Conservation (phyloP, 148 eudicot genomes). For the Chenopodium berlandieri region DNA sequence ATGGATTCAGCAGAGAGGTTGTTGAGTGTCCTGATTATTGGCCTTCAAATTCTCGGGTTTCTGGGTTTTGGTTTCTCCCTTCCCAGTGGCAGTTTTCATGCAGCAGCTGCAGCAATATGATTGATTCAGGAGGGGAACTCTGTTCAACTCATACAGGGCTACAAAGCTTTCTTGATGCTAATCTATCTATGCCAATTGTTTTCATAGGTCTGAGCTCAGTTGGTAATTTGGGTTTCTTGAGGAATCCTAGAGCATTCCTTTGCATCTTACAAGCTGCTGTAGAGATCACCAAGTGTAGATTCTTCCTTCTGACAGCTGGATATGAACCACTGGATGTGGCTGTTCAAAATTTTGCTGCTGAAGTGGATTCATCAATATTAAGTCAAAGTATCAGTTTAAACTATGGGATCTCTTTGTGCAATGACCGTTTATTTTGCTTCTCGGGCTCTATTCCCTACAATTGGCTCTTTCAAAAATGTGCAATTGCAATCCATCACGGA, state of each 20-base stretch:
- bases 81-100: constrained; percentile 88
- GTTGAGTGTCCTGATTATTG: constrained; percentile 96
- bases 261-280: constrained; percentile 50
- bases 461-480: constrained; percentile 85
- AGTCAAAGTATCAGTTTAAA: constrained; percentile 34
- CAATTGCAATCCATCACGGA: constrained; percentile 86
- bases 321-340: constrained; percentile 68
- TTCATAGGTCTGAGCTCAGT: constrained; percentile 78
- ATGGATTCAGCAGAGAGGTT: constrained; percentile 93
- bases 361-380: constrained; percentile 28
- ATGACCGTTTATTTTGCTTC: constrained; percentile 65
- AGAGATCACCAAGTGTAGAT: constrained; percentile 46
- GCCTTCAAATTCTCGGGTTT: constrained; percentile 74
- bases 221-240: constrained; percentile 88
- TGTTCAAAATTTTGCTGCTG: constrained; percentile 41
- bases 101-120: constrained; percentile 47
- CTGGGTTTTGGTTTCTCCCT: constrained; percentile 97
- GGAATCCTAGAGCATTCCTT: constrained; percentile 62
- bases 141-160: constrained; percentile 60
- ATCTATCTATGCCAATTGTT: constrained; percentile 49
- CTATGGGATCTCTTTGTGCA: constrained; percentile 50
- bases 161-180: constrained; percentile 43
- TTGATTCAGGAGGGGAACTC: constrained; percentile 37
- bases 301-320: constrained; percentile 75
- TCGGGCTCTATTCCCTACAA: constrained; percentile 79